Conservation (phyloP, 2,329 filamentous ascomycete genomes). For the Sphaerulina populicola region DNA sequence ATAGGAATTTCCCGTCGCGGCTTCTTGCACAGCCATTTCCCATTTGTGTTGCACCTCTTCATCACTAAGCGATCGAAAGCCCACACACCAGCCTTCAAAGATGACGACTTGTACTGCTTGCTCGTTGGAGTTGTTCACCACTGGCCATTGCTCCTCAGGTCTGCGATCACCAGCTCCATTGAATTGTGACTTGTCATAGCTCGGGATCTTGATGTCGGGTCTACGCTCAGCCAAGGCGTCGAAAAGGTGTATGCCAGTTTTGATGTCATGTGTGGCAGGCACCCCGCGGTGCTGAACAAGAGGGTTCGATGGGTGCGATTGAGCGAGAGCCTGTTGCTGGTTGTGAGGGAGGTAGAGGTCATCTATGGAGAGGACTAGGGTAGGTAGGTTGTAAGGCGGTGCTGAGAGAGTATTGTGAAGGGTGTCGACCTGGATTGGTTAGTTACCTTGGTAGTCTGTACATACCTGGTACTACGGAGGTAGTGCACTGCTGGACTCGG, state of each 20-base stretch:
- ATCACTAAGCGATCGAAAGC: constrained; percentile 60
- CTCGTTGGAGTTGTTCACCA: constrained; percentile 47
- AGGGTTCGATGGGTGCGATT: constrained; percentile 59
- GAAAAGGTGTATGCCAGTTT: constrained; percentile 57
- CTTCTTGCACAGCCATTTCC: constrained; percentile 43
- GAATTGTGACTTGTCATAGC: constrained; percentile 77
- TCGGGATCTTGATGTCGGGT: constrained; percentile 54
- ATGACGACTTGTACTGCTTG: constrained; percentile 55
- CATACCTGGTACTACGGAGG: no score
- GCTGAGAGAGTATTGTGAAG: constrained; percentile 55
- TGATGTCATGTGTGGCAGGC: constrained; percentile 72
- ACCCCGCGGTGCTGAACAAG: constrained; percentile 76
- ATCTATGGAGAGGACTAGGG: constrained; percentile 72
- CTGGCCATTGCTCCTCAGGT: constrained; percentile 53
- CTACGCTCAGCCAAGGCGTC: constrained; percentile 45
- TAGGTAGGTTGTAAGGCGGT: constrained; percentile 51
- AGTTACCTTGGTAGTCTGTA: constrained; percentile 3
- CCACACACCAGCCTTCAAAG: constrained; percentile 86
- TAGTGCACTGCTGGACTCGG: no score
- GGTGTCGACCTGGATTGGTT: constrained; percentile 45
- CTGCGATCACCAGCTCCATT: constrained; percentile 67
- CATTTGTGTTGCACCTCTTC: constrained; percentile 49
- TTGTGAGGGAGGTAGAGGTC: constrained; percentile 76
- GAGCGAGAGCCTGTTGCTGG: constrained; percentile 58
- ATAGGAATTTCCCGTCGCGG: constrained; percentile 38